Percentiles rank a stretch among this genome's conserved stretches.
phyloP scores from a whole-genome alignment of 257 asterid species.

The Solanum sejunctum region DNA sequence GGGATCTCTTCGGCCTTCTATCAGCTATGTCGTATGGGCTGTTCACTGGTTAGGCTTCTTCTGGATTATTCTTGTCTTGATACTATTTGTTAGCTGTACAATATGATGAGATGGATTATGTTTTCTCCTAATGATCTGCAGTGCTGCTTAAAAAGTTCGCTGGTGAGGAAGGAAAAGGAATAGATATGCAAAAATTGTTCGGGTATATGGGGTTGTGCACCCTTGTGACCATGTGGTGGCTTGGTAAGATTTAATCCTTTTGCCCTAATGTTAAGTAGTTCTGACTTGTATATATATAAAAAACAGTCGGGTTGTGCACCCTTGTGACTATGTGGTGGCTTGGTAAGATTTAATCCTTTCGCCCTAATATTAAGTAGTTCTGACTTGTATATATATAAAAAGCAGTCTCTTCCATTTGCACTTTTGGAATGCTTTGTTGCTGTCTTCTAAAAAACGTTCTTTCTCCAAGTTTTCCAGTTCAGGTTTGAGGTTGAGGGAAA shows the following conservation, averaged over 20 bases:
- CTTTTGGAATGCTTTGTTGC: background rate
- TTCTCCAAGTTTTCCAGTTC: background rate
- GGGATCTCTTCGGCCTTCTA: slow-evolving; percentile 90
- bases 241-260: slow-evolving; percentile 42
- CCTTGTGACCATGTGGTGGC: slow-evolving; percentile 96
- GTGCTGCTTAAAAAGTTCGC: slow-evolving; percentile 92
- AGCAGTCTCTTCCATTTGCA: background rate
- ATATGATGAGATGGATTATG: background rate
- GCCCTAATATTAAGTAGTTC: background rate
- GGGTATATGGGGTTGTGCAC: slow-evolving; percentile 89
- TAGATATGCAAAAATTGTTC: slow-evolving; percentile 83
- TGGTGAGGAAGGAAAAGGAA: slow-evolving; percentile 85
- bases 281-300: background rate
- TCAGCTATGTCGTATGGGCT: slow-evolving; percentile 81
- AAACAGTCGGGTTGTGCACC: slow-evolving; percentile 43
- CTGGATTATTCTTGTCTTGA: background rate
- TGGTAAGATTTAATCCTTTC: slow-evolving; percentile 32
- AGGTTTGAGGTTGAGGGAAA: background rate
- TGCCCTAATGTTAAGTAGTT: background rate
- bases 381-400: background rate
- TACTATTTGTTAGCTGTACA: background rate
- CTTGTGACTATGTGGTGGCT: slow-evolving; percentile 96
- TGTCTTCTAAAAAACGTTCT: background rate
- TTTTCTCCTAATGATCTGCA: slow-evolving; percentile 16
- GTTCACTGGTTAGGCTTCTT: slow-evolving; percentile 61